Percentiles rank a stretch among this genome's conserved stretches.
Evolutionary conservation across 371 early-diverging fungal genomes (phyloP).

Genomic region (Mortierella sp.): DNA sequence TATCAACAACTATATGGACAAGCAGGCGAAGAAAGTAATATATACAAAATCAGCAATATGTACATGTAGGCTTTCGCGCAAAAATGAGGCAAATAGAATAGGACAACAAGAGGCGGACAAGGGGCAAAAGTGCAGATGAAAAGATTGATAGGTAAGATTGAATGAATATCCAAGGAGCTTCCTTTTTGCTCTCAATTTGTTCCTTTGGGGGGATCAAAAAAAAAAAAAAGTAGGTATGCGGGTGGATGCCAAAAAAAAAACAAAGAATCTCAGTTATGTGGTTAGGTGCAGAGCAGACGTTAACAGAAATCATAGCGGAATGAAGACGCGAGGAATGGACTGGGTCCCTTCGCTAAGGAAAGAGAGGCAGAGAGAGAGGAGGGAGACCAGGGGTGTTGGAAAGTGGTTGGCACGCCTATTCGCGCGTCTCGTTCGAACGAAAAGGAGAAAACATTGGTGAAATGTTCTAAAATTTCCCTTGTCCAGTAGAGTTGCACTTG

Average conservation of each 20-base stretch:
- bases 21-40: neutral
- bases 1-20: constrained; percentile 2
- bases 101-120: neutral
- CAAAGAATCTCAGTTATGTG: neutral
- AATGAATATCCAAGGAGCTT: too few species aligned
- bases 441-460: too few species aligned
- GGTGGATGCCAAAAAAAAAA: too few species aligned
- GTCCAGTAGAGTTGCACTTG: too few species aligned
- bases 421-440: neutral
- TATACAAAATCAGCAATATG: neutral
- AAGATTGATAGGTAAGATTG: too few species aligned
- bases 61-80: neutral
- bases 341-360: neutral
- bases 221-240: too few species aligned
- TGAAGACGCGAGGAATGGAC: neutral
- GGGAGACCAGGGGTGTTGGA: neutral
- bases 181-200: too few species aligned
- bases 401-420: neutral
- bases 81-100: neutral
- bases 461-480: too few species aligned
- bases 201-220: too few species aligned
- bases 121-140: too few species aligned
- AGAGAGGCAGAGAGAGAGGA: neutral
- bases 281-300: constrained; percentile 2
- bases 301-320: neutral